These are phyloP conservation scores for Torulaspora franciscae DNA, from an alignment of 805 yeast genomes.

Conservation along the genomic window DNA sequence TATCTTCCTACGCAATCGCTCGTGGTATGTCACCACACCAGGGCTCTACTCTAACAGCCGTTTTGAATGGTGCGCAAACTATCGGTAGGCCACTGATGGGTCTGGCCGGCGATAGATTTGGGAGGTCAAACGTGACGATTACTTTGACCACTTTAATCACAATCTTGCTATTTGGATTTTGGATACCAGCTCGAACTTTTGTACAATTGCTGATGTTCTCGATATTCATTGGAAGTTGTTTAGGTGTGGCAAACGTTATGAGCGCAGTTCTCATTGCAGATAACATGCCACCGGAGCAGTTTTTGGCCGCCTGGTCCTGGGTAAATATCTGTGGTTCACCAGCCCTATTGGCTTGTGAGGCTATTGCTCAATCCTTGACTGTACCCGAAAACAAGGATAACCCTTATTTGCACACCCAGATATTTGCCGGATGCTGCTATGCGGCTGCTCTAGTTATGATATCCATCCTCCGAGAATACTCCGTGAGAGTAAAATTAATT, in stretches of 20 bases:
- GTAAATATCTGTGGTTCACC: conserved; percentile 34
- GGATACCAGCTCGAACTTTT: conserved; percentile 46
- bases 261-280: conserved; percentile 42
- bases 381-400: conserved; percentile 23
- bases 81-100: conserved; percentile 50
- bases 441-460: conserved; percentile 41
- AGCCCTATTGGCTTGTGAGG: conserved; percentile 45
- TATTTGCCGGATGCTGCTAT: conserved; percentile 52
- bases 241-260: conserved; percentile 46
- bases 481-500: conserved; percentile 41
- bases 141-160: conserved; percentile 35
- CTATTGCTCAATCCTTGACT: conserved; percentile 49
- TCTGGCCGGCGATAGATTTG: conserved; percentile 40
- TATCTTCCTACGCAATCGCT: conserved; percentile 44
- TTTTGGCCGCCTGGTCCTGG: conserved; percentile 39
- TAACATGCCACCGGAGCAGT: conserved; percentile 36
- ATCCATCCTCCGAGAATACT: conserved; percentile 48
- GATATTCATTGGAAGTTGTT: conserved; percentile 40
- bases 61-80: conserved; percentile 44
- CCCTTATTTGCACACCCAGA: conserved; percentile 57
- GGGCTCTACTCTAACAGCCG: conserved; percentile 44
- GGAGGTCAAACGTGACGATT: conserved; percentile 45
- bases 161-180: conserved; percentile 42
- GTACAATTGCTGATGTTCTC: conserved; percentile 41
- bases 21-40: conserved; percentile 44